Conservation (phyloP, 176 grass and related monocot species). For the Oryza coarctata region DNA sequence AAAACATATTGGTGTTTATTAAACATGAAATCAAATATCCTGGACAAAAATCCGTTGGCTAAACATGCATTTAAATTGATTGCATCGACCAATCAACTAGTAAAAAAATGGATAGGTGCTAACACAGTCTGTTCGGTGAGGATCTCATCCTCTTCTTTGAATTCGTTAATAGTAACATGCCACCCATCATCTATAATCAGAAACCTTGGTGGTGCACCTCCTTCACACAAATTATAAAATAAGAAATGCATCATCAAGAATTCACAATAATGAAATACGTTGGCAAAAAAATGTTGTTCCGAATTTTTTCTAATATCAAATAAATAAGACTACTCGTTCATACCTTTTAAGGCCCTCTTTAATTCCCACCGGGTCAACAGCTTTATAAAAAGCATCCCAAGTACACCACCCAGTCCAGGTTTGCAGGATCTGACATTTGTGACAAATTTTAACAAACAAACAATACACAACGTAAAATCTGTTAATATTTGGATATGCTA, state of each 20-base stretch:
- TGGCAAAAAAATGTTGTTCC: neutral
- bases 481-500: too few relatives aligned
- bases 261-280: neutral
- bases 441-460: neutral
- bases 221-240: conserved; percentile 29
- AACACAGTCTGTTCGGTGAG: conserved; percentile 32
- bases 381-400: conserved; percentile 79
- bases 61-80: neutral
- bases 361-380: conserved; percentile 44
- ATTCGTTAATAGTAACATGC: conserved; percentile 46
- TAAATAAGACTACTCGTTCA: neutral
- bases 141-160: conserved; percentile 32
- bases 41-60: neutral
- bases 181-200: conserved; percentile 70
- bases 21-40: neutral
- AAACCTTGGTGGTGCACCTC: conserved; percentile 51
- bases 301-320: neutral
- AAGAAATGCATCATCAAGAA: neutral
- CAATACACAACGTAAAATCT: too few relatives aligned
- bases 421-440: conserved; percentile 26
- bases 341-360: conserved; percentile 53
- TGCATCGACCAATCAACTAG: neutral
- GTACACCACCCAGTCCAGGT: conserved; percentile 64
- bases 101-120: conserved; percentile 16
- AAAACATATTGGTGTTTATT: neutral